These are phyloP conservation scores for Acacia crassicarpa DNA, from an alignment of 306 rosid genomes.

Conservation along the genomic window DNA sequence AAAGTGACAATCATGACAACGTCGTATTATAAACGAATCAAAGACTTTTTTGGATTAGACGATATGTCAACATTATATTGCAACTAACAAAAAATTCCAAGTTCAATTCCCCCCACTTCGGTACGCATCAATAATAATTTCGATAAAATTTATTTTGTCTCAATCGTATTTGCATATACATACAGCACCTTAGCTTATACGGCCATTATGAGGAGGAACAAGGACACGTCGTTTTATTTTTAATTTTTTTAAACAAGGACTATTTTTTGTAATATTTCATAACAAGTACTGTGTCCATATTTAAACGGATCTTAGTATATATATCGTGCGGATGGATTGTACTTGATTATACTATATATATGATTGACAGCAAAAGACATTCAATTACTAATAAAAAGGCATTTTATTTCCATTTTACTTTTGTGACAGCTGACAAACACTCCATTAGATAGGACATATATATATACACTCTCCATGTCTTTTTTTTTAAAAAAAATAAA, in stretches of 20 bases:
- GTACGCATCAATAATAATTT: not conserved
- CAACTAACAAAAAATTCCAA: not conserved
- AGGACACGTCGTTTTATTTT: not conserved
- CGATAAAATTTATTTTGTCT: not conserved
- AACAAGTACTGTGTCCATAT: not conserved
- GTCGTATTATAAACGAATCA: not conserved
- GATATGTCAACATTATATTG: constrained; percentile 4
- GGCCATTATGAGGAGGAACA: not conserved
- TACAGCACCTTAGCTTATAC: not conserved
- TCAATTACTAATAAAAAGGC: not conserved
- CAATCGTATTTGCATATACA: not conserved
- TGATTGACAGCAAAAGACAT: not conserved
- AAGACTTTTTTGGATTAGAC: not conserved
- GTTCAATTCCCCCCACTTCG: not conserved
- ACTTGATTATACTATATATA: not conserved
- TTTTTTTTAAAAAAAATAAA: too few relatives aligned
- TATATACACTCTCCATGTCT: too few relatives aligned
- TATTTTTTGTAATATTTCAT: not conserved
- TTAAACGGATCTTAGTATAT: not conserved
- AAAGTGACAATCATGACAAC: not conserved
- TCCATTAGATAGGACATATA: not conserved
- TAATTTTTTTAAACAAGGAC: not conserved
- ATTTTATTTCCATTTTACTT: too few relatives aligned
- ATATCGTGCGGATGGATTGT: not conserved
- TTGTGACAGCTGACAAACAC: not conserved